Percentiles rank a stretch among this genome's conserved stretches.
Conservation (phyloP, 768 basidiomycete genomes). For the Mycena capillaripes region DNA sequence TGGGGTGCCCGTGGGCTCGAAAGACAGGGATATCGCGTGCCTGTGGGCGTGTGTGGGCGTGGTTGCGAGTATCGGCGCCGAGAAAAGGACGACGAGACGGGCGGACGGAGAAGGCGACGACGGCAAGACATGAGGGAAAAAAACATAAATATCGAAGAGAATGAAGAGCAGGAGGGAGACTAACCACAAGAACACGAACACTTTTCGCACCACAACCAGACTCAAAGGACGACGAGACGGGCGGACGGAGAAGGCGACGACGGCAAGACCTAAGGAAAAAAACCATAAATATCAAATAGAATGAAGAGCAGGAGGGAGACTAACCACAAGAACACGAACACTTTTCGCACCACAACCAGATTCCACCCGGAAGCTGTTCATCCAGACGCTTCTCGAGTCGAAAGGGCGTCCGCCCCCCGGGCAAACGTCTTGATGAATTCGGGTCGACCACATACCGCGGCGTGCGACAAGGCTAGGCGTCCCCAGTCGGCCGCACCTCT, state of each 20-base stretch:
- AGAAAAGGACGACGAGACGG: constrained; percentile 2
- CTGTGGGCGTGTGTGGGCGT: constrained; percentile 12
- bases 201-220: not conserved
- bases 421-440: constrained; percentile 8
- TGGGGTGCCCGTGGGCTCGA: not conserved
- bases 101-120: not conserved
- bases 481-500: constrained; percentile 14
- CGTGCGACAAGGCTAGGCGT: constrained; percentile 11
- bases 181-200: not conserved
- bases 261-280: not conserved
- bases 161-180: not conserved
- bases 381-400: constrained; percentile 22
- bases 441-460: constrained; percentile 25
- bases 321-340: not conserved
- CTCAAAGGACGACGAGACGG: constrained; percentile 6
- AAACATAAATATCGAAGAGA: not conserved
- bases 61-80: not conserved
- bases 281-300: not conserved
- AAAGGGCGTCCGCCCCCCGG: constrained; percentile 21
- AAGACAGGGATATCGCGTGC: not conserved
- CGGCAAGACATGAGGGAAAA: not conserved
- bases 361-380: constrained; percentile 13
- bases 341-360: not conserved
- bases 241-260: not conserved
- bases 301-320: not conserved